phyloP scores from a whole-genome alignment of 805 yeast genomes.

The Yarrowia sp. region DNA sequence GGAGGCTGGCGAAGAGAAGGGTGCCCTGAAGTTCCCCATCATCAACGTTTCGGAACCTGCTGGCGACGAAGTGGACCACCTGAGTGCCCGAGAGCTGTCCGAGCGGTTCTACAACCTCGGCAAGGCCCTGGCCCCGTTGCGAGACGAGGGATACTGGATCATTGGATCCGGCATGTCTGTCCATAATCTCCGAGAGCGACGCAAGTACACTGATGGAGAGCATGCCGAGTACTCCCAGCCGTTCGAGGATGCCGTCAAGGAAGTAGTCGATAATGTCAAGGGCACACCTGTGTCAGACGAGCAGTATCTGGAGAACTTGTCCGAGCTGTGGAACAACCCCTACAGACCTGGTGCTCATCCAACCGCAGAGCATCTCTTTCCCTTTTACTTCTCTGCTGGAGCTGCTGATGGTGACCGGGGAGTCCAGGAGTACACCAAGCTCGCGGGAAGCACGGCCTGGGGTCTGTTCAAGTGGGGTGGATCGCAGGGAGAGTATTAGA shows the following conservation, averaged over 20 bases:
- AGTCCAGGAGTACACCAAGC: constrained; percentile 6
- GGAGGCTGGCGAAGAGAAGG: constrained; percentile 36
- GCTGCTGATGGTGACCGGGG: constrained; percentile 37
- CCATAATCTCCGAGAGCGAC: constrained; percentile 63
- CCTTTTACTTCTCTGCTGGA: constrained; percentile 61
- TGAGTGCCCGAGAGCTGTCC: background rate
- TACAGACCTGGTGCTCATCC: constrained; percentile 58
- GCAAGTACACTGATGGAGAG: constrained; percentile 33
- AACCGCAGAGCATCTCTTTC: constrained; percentile 70
- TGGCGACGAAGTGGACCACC: constrained; percentile 41
- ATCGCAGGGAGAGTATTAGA: background rate
- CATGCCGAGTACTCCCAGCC: constrained; percentile 50
- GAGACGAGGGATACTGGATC: constrained; percentile 53
- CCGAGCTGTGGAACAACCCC: constrained; percentile 43
- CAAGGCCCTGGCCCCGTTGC: constrained; percentile 48
- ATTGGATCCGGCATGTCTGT: constrained; percentile 77
- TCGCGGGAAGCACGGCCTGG: background rate
- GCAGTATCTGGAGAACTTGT: constrained; percentile 40
- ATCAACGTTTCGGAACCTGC: constrained; percentile 44
- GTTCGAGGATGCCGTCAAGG: constrained; percentile 50
- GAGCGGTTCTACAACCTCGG: constrained; percentile 53
- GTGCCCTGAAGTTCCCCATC: constrained; percentile 41
- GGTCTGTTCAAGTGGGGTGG: constrained; percentile 21
- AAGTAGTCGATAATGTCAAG: constrained; percentile 14
- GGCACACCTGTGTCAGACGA: constrained; percentile 39